phyloP scores from a whole-genome alignment of 805 yeast species.

The Schizosaccharomyces osmophilus region DNA sequence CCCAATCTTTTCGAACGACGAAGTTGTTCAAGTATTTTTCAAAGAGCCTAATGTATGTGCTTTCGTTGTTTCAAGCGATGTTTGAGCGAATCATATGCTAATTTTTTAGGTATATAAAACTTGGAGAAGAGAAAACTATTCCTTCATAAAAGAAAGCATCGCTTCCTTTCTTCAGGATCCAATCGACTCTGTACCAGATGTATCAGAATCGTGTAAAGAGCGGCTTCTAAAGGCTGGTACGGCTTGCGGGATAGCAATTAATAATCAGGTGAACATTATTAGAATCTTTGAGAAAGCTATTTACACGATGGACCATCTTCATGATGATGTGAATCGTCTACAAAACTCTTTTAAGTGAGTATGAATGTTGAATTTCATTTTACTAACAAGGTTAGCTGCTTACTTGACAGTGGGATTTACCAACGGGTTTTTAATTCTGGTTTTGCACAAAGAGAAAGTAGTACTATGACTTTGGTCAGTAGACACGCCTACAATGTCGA shows the following conservation, averaged over 20 bases:
- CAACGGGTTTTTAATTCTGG: neutral
- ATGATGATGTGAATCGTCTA: neutral
- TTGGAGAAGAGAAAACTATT: neutral
- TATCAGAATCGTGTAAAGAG: neutral
- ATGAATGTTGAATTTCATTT: neutral
- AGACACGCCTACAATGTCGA: neutral
- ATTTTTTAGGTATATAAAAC: neutral
- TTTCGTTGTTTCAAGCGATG: neutral
- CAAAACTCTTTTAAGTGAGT: neutral
- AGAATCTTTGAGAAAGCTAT: neutral
- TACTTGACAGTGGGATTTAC: neutral
- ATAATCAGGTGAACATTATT: neutral
- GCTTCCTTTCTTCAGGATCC: neutral
- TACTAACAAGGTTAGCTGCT: neutral
- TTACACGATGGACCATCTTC: neutral
- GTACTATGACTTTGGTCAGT: neutral
- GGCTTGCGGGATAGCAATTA: neutral
- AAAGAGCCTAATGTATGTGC: neutral
- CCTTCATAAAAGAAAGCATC: neutral
- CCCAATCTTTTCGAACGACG: neutral
- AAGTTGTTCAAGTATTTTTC: neutral
- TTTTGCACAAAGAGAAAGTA: neutral
- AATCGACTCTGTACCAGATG: neutral
- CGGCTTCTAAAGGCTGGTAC: neutral
- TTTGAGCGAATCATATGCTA: neutral